Percentiles rank a stretch among this genome's conserved stretches.
Conservation (phyloP, 1,284 basidiomycete species). For the Tetrapyrgos nigripes region DNA sequence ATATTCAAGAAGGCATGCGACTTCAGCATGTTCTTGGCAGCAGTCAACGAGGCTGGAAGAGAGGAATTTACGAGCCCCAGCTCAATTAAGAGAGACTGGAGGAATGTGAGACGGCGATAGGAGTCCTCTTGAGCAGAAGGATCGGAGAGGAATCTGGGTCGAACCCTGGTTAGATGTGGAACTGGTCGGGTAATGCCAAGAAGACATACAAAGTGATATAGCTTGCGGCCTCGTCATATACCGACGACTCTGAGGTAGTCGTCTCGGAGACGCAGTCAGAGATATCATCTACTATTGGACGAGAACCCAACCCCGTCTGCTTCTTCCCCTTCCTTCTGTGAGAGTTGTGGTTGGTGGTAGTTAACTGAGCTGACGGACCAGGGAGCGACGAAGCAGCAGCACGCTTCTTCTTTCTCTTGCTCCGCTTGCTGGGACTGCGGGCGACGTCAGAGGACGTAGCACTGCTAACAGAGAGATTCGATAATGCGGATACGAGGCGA, state of each 20-base stretch:
- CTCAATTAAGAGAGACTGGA: conserved; percentile 63
- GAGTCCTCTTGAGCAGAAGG: conserved; percentile 50
- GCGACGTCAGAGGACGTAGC: not conserved
- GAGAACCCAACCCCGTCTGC: conserved; percentile 35
- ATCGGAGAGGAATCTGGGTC: conserved; percentile 58
- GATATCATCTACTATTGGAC: conserved; percentile 58
- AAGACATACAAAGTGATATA: conserved; percentile 56
- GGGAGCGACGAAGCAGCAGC: too few relatives aligned
- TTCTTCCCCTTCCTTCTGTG: conserved; percentile 12
- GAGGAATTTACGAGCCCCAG: conserved; percentile 54
- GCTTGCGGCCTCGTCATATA: conserved; percentile 58
- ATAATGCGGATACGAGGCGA: not conserved
- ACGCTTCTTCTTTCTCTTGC: too few relatives aligned
- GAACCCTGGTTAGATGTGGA: not conserved
- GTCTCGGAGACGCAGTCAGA: conserved; percentile 50
- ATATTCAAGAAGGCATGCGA: conserved; percentile 72
- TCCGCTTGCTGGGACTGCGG: not conserved
- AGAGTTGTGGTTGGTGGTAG: too few relatives aligned
- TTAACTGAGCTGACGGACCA: not conserved
- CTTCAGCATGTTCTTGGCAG: conserved; percentile 70
- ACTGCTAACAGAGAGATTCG: not conserved
- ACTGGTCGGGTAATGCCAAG: conserved; percentile 14
- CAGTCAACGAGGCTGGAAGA: conserved; percentile 62
- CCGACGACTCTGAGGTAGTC: conserved; percentile 29
- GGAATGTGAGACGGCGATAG: conserved; percentile 51